Evolutionary conservation across 164 flowering plant species (phyloP).

Genomic region (grape (Vitis vinifera)): DNA sequence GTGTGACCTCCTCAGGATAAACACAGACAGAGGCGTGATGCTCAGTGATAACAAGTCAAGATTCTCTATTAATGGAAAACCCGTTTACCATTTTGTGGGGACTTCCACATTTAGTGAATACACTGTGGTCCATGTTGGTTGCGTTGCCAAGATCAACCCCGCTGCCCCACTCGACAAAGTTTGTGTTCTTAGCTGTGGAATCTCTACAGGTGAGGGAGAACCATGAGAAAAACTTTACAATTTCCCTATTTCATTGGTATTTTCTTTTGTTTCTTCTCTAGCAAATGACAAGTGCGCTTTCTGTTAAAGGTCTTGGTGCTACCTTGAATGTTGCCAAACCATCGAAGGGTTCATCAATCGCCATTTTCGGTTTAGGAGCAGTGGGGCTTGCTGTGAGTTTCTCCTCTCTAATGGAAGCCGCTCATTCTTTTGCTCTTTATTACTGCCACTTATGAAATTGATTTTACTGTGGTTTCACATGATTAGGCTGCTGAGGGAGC

Average conservation of each 20-base stretch:
- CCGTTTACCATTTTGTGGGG: constrained; percentile 21
- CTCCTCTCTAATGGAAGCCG: not conserved
- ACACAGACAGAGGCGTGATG: constrained; percentile 20
- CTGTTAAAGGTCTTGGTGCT: constrained; percentile 57
- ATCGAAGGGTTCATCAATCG: constrained; percentile 47
- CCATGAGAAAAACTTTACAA: too few species aligned
- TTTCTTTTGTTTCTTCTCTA: too few species aligned
- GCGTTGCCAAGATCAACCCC: constrained; percentile 19
- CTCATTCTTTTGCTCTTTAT: too few species aligned
- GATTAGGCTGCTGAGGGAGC: constrained; percentile 46
- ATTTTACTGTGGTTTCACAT: not conserved
- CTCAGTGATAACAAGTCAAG: constrained; percentile 18
- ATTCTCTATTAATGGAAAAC: constrained; percentile 22
- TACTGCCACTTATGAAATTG: too few species aligned
- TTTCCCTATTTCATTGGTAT: too few species aligned
- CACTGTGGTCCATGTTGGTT: constrained; percentile 19
- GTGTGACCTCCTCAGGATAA: constrained; percentile 26
- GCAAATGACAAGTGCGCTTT: not conserved
- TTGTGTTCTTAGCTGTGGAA: constrained; percentile 29
- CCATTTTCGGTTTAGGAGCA: constrained; percentile 65
- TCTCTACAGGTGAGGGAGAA: constrained; percentile 20
- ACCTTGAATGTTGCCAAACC: constrained; percentile 68
- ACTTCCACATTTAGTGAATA: constrained; percentile 28
- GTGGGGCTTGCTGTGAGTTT: constrained; percentile 67
- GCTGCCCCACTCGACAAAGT: constrained; percentile 24